Base-by-base conservation (phyloP, 2,329 filamentous ascomycete genomes). In the Blumeriella jaapii region DNA sequence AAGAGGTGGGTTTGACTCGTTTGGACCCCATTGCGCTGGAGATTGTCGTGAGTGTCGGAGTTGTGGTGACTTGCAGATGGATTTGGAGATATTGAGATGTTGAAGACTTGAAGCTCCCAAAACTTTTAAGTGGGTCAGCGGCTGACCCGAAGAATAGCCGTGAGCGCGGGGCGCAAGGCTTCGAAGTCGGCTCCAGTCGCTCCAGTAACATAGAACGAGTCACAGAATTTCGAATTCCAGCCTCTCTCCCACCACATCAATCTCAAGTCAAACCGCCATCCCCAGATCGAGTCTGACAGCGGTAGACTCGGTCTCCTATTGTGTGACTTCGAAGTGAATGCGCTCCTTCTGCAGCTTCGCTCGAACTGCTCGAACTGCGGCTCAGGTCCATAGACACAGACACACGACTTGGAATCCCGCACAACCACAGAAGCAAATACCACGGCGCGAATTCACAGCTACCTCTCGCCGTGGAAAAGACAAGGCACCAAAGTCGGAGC, bases 11-110 rank as follows among this genome's bases (percentile, higher is more conserved):
- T 40, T 56, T 60, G 31, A 55, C 54, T 28, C 64, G 63, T 42
- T 62, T 68, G 15, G 62, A 61, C 19, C 61, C 65, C 71, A 74
- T 74, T 39, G 27, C 42, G 36, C 24, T 15, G 35, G 30, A 20
- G 43, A 23, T 45, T 41, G n/a, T n/a, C n/a, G n/a, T n/a, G n/a
- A n/a, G n/a, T n/a, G n/a, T 41, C 36, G 44, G 47, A 41, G 41
- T 47, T 28, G 17, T 28, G 19, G n/a, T n/a, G n/a, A n/a, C n/a
- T n/a, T n/a, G n/a, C n/a, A n/a, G n/a, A n/a, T n/a, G n/a, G n/a
- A n/a, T n/a, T n/a, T n/a, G n/a, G n/a, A 14, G 29, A 33, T 24
- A 14, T 34, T 12, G 39, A 22, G 36, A 13, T 17, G 27, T 22
- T 29, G 13, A 36, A 38, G 41, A 39, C 16, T 41, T 36, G n/a